A percentile compares a stretch with the other conserved stretches of the same genome.
Evolutionary conservation across 345 rosid genomes (phyloP).

Genomic region (Garcia nutans): DNA sequence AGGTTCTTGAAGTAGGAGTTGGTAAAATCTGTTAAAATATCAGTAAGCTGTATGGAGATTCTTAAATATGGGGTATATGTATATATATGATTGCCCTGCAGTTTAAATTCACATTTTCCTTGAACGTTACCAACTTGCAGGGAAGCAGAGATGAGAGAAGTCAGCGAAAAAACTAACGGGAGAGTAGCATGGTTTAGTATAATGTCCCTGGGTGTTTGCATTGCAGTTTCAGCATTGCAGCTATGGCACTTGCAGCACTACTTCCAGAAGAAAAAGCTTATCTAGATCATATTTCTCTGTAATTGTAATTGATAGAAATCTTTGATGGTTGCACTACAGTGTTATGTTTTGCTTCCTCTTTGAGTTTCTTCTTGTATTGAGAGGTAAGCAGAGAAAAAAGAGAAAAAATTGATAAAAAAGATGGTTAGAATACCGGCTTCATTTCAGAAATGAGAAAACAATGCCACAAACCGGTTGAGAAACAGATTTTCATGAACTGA

Average conservation of each 20-base stretch:
- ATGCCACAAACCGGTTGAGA: not conserved
- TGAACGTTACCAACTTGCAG: not conserved
- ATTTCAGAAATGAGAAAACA: not conserved
- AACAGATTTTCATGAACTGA: not conserved
- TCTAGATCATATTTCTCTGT: not conserved
- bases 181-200: slow-evolving; percentile 20
- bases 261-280: slow-evolving; percentile 20
- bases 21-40: not conserved
- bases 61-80: no score
- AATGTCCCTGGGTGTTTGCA: slow-evolving; percentile 16
- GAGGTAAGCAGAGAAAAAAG: not conserved
- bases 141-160: slow-evolving; percentile 22
- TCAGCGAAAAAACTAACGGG: slow-evolving; percentile 13
- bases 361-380: not conserved
- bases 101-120: no score
- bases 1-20: not conserved
- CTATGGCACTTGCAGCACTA: slow-evolving; percentile 15
- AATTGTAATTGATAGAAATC: not conserved
- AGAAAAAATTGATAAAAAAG: not conserved
- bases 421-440: not conserved
- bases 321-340: not conserved
- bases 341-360: not conserved
- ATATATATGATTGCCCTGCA: not conserved
- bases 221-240: slow-evolving; percentile 11
- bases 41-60: no score